These are phyloP conservation scores for Quercus phellos DNA, from an alignment of 331 rosid species.

Conservation along the genomic window DNA sequence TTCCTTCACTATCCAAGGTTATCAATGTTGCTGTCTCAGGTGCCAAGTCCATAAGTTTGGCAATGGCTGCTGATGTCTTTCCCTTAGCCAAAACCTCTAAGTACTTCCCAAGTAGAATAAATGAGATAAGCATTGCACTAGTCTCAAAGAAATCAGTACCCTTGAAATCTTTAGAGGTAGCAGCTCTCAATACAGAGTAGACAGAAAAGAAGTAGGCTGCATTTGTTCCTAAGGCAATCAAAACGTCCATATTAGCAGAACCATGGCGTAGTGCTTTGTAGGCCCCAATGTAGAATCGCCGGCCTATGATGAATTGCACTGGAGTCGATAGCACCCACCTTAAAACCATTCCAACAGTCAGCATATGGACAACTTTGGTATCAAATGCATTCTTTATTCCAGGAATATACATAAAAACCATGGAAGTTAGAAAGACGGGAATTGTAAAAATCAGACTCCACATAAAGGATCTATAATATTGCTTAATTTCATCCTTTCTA, in stretches of 20 bases:
- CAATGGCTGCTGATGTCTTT: constrained; percentile 68
- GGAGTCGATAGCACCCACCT: constrained; percentile 64
- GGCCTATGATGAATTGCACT: constrained; percentile 68
- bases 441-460: constrained; percentile 82
- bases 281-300: constrained; percentile 64
- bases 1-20: constrained; percentile 45
- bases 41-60: constrained; percentile 69
- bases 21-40: constrained; percentile 66
- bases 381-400: constrained; percentile 51
- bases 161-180: constrained; percentile 42
- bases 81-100: constrained; percentile 84
- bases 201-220: constrained; percentile 79
- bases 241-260: constrained; percentile 78
- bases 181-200: constrained; percentile 55
- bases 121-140: constrained; percentile 74
- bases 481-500: constrained; percentile 53
- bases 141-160: constrained; percentile 80
- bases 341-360: constrained; percentile 50
- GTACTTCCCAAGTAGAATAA: constrained; percentile 75
- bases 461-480: constrained; percentile 50
- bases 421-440: constrained; percentile 75
- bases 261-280: constrained; percentile 62
- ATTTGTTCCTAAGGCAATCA: constrained; percentile 75
- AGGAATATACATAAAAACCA: constrained; percentile 75
- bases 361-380: constrained; percentile 48